phyloP scores from a whole-genome alignment of 2,329 filamentous ascomycete species.

The Penicillium polonicum region DNA sequence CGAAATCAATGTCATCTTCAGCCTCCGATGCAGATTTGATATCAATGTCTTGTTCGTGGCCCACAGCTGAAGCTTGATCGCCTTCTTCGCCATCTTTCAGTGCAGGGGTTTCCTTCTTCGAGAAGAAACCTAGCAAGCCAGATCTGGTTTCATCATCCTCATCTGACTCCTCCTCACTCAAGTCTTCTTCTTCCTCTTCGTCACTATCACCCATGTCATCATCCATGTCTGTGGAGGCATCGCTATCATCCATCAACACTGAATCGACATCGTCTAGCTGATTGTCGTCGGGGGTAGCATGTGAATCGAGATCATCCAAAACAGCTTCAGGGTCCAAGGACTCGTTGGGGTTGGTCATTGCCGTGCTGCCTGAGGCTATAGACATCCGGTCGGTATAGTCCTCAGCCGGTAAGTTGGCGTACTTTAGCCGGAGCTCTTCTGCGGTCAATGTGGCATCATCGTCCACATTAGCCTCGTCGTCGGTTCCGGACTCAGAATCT shows the following conservation, averaged over 20 bases:
- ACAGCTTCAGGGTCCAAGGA: slow-evolving; percentile 20
- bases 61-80: slow-evolving; percentile 25
- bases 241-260: slow-evolving; percentile 46
- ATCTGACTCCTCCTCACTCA: slow-evolving; percentile 52
- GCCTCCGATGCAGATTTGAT: slow-evolving; percentile 23
- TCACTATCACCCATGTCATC: slow-evolving; percentile 50
- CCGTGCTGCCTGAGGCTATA: slow-evolving; percentile 23
- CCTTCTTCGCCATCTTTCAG: slow-evolving; percentile 37
- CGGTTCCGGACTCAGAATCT: slow-evolving; percentile 46
- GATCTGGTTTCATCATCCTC: slow-evolving; percentile 44
- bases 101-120: slow-evolving; percentile 39
- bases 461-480: slow-evolving; percentile 38
- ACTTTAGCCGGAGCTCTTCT: slow-evolving; percentile 50
- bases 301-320: slow-evolving; percentile 23
- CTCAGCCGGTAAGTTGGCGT: slow-evolving; percentile 41
- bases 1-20: slow-evolving; percentile 29
- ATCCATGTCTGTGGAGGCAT: slow-evolving; percentile 50
- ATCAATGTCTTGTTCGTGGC: slow-evolving; percentile 27
- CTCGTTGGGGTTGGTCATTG: slow-evolving; percentile 21
- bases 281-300: slow-evolving; percentile 29
- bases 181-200: slow-evolving; percentile 45
- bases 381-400: slow-evolving; percentile 26
- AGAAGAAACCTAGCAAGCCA: slow-evolving; percentile 50
- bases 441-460: slow-evolving; percentile 48
- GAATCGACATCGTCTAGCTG: slow-evolving; percentile 47